phyloP scores from a whole-genome alignment of 257 asterid species.

The Primulina huaijiensis region DNA sequence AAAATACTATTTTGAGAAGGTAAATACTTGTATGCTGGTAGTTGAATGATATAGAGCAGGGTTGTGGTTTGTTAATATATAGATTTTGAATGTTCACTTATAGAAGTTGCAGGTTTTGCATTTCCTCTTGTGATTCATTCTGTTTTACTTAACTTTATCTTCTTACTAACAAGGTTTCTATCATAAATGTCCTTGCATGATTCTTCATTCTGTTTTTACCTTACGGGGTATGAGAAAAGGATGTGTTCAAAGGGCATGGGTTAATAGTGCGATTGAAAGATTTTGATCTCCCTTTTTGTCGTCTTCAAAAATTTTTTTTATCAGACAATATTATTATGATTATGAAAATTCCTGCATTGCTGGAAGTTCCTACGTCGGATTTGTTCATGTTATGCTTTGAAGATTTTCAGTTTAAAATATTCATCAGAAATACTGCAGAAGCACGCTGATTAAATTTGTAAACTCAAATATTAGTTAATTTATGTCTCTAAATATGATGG shows the following conservation, averaged over 20 bases:
- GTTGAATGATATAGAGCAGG: slow-evolving; percentile 4
- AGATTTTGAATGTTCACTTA: neutral
- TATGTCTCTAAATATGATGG: neutral
- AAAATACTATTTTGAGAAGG: neutral
- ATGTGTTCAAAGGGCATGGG: neutral
- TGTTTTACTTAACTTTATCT: neutral
- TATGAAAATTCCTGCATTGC: neutral
- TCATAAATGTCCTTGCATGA: neutral
- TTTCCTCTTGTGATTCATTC: neutral
- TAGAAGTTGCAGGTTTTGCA: neutral
- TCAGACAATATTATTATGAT: neutral
- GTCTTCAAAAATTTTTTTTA: neutral
- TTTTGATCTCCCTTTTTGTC: neutral
- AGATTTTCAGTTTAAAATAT: slow-evolving; percentile 3
- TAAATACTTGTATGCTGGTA: slow-evolving; percentile 5
- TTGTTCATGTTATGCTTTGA: neutral
- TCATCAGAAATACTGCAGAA: slow-evolving; percentile 4
- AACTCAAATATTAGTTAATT: neutral
- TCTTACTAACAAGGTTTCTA: neutral
- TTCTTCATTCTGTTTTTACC: slow-evolving; percentile 1
- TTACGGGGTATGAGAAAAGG: neutral
- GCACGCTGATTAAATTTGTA: slow-evolving; percentile 13
- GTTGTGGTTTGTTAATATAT: slow-evolving; percentile 3
- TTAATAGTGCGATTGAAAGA: neutral
- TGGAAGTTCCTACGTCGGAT: slow-evolving; percentile 2